phyloP scores from a whole-genome alignment of 2,329 filamentous ascomycete genomes.

The Aspergillus sp. region DNA sequence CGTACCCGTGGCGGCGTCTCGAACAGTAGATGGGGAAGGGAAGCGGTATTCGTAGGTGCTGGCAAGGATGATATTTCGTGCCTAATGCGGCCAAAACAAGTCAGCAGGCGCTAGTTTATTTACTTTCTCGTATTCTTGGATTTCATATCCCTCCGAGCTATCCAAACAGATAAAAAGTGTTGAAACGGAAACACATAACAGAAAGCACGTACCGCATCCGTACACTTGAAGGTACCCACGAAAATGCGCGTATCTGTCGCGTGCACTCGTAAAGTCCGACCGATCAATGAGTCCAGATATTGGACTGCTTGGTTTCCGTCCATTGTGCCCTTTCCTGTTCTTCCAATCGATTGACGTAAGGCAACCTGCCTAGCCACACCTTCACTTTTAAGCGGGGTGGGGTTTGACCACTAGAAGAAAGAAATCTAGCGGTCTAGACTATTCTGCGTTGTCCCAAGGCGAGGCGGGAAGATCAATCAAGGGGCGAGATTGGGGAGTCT shows the following conservation, averaged over 20 bases:
- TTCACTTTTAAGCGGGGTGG: slow-evolving; percentile 1
- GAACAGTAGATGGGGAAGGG: slow-evolving; percentile 58
- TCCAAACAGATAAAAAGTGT: background rate
- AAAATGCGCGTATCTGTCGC: slow-evolving; percentile 86
- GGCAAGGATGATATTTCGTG: slow-evolving; percentile 83
- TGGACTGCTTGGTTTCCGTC: slow-evolving; percentile 38
- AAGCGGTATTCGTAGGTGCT: slow-evolving; percentile 87
- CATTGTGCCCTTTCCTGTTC: slow-evolving; percentile 31
- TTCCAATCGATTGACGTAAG: slow-evolving; percentile 11
- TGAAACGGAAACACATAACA: background rate
- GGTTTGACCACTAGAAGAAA: slow-evolving; percentile 12
- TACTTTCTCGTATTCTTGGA: slow-evolving; percentile 8
- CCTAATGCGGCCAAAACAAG: slow-evolving; percentile 52
- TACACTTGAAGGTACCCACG: slow-evolving; percentile 89
- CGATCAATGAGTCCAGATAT: slow-evolving; percentile 63
- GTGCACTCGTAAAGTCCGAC: slow-evolving; percentile 76
- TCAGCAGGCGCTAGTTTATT: slow-evolving; percentile 18
- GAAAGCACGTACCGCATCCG: slow-evolving; percentile 70
- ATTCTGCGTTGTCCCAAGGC: slow-evolving; percentile 7
- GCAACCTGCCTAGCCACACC: background rate
- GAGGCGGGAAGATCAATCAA: background rate
- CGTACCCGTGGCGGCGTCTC: slow-evolving; percentile 42
- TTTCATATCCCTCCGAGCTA: slow-evolving; percentile 4
- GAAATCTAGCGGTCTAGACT: slow-evolving; percentile 12
- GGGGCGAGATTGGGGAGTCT: background rate